These are phyloP conservation scores for Fusarium abutilonis DNA, from an alignment of 2,329 filamentous ascomycete species.

Conservation along the genomic window DNA sequence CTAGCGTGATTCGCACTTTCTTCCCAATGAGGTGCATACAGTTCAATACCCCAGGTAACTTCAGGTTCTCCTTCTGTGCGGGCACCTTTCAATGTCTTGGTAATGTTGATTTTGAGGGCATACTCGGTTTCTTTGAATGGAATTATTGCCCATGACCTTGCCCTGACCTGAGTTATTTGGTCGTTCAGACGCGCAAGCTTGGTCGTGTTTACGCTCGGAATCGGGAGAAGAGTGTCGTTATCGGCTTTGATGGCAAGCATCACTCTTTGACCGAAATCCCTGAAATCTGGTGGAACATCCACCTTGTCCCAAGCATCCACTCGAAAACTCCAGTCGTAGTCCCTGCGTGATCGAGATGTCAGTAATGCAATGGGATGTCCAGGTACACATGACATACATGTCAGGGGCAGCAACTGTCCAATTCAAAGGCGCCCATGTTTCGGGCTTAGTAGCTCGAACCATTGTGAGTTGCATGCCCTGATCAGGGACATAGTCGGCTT, in stretches of 20 bases:
- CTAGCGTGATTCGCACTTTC: conserved; percentile 48
- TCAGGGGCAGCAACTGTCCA: conserved; percentile 51
- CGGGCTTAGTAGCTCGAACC: conserved; percentile 35
- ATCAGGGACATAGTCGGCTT: conserved; percentile 14
- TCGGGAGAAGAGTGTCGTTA: conserved; percentile 16
- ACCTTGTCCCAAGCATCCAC: conserved; percentile 43
- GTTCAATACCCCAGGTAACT: conserved; percentile 47
- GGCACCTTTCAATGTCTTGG: conserved; percentile 43
- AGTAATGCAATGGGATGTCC: conserved; percentile 2
- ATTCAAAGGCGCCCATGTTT: conserved; percentile 42
- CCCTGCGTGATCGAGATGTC: conserved; percentile 33
- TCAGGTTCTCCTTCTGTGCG: conserved; percentile 32
- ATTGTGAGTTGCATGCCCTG: conserved; percentile 38
- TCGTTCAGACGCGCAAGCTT: conserved; percentile 14
- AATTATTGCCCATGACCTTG: conserved; percentile 45
- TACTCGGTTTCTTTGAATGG: conserved; percentile 48
- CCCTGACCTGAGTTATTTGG: conserved; percentile 32
- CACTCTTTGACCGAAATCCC: conserved; percentile 37
- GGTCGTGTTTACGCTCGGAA: conserved; percentile 24
- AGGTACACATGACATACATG: conserved; percentile 43
- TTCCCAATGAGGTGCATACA: conserved; percentile 52
- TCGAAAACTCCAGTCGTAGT: conserved; percentile 50
- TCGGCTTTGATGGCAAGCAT: conserved; percentile 20
- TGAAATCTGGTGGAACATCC: conserved; percentile 33
- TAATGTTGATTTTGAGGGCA: conserved; percentile 48